Conservation (phyloP, 805 yeast species). For the Saturnispora halmiae region DNA sequence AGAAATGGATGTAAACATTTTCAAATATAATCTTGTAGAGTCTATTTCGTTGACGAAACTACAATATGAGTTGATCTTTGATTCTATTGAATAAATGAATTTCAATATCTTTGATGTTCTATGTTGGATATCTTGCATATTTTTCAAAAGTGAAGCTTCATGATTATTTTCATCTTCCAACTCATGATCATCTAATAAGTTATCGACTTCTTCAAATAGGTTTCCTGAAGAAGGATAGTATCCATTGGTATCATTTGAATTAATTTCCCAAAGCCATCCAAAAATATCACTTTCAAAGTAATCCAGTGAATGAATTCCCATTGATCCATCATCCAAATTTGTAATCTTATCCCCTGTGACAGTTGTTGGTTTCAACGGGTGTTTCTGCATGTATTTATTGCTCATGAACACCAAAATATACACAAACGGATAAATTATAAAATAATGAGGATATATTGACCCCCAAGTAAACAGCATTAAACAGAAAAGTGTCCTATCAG, state of each 20-base stretch:
- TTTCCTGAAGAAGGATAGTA: background rate
- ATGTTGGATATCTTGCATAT: conserved; percentile 68
- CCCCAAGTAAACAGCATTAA: conserved; percentile 54
- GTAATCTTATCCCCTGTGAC: conserved; percentile 26
- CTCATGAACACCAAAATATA: conserved; percentile 50
- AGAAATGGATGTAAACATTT: conserved; percentile 32
- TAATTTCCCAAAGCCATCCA: conserved; percentile 13
- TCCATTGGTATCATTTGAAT: conserved; percentile 13
- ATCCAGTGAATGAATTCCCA: conserved; percentile 6
- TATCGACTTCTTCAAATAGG: conserved; percentile 5
- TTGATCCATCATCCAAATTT: conserved; percentile 6
- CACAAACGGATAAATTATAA: conserved; percentile 54
- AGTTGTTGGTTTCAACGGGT: conserved; percentile 44
- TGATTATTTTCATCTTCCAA: conserved; percentile 26
- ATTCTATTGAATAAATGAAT: conserved; percentile 42
- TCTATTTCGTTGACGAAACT: conserved; percentile 62
- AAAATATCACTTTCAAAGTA: conserved; percentile 12
- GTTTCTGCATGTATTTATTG: conserved; percentile 62
- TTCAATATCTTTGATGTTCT: conserved; percentile 46
- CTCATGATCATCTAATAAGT: conserved; percentile 12
- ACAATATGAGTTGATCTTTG: conserved; percentile 50
- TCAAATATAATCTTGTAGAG: conserved; percentile 52
- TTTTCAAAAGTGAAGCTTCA: conserved; percentile 32
- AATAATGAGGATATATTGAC: conserved; percentile 62
- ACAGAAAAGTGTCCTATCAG: conserved; percentile 55